A percentile compares a stretch with the other conserved stretches of the same genome.
Conservation (phyloP, 2,329 filamentous ascomycete species). For the Trichoderma asperellum region DNA sequence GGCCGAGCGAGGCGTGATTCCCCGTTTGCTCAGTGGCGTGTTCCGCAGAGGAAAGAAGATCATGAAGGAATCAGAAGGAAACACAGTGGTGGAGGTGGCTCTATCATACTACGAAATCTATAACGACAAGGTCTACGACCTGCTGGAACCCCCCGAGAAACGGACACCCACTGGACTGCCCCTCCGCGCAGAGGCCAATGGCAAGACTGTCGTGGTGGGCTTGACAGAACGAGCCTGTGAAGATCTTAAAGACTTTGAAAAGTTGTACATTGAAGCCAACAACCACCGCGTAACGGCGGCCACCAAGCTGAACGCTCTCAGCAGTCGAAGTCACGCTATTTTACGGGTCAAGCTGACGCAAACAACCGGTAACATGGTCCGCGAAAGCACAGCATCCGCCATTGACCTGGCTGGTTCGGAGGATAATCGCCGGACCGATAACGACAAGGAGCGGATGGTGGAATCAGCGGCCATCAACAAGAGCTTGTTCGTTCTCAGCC, state of each 20-base stretch:
- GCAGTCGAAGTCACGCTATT: conserved; percentile 86
- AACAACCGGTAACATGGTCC: conserved; percentile 67
- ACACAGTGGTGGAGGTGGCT: conserved; percentile 71
- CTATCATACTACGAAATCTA: conserved; percentile 97
- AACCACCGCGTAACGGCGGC: conserved; percentile 85
- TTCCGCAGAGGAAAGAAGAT: conserved; percentile 86
- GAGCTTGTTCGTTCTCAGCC: conserved; percentile 89
- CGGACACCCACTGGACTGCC: conserved; percentile 79
- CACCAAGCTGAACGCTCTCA: conserved; percentile 91
- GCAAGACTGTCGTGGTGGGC: conserved; percentile 85
- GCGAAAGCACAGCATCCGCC: conserved; percentile 83
- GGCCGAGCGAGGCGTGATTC: conserved; percentile 85
- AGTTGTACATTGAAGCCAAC: conserved; percentile 88
- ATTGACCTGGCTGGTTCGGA: conserved; percentile 96
- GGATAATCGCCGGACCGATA: conserved; percentile 92
- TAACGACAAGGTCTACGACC: conserved; percentile 91
- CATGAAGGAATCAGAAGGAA: conserved; percentile 73
- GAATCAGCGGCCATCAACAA: conserved; percentile 98
- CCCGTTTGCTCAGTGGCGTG: conserved; percentile 79
- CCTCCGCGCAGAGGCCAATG: conserved; percentile 81
- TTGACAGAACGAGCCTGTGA: conserved; percentile 81
- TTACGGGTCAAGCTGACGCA: conserved; percentile 88
- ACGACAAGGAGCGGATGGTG: conserved; percentile 88
- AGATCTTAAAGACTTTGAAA: conserved; percentile 87
- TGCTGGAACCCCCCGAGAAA: conserved; percentile 87